phyloP scores from a whole-genome alignment of 2,329 filamentous ascomycete species.

The Fusarium annulatum region DNA sequence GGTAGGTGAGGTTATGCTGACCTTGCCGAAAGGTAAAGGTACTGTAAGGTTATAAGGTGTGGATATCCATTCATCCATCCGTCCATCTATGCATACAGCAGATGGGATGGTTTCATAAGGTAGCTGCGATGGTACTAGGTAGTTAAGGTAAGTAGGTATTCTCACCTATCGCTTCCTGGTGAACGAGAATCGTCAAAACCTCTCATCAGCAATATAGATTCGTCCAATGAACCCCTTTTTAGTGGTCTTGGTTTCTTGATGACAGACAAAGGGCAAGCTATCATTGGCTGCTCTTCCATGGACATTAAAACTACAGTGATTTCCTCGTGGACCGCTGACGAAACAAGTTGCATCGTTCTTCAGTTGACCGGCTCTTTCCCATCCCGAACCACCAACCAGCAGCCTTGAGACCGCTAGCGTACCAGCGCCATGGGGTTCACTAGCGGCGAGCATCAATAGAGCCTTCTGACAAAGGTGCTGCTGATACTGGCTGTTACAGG shows the following conservation, averaged over 20 bases:
- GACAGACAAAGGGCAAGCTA: conserved; percentile 3
- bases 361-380: conserved; percentile 37
- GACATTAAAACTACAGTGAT: conserved; percentile 18
- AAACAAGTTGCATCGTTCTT: conserved; percentile 37
- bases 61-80: no score
- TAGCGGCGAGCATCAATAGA: conserved; percentile 27
- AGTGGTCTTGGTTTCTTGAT: conserved; percentile 5
- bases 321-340: conserved; percentile 37
- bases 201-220: conserved; percentile 25
- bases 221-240: conserved; percentile 2
- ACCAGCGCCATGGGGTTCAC: conserved; percentile 40
- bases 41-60: no score
- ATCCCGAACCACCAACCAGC: conserved; percentile 30
- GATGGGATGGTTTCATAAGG: neutral
- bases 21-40: neutral
- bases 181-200: conserved; percentile 11
- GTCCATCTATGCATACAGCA: neutral
- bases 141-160: neutral
- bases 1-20: neutral
- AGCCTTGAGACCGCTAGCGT: conserved; percentile 39
- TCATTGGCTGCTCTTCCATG: conserved; percentile 21
- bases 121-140: neutral
- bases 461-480: conserved; percentile 8
- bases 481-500: conserved; percentile 34
- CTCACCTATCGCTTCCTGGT: conserved; percentile 11